Conservation (phyloP, 2,329 filamentous ascomycete species). For the Paecilomyces niveus region DNA sequence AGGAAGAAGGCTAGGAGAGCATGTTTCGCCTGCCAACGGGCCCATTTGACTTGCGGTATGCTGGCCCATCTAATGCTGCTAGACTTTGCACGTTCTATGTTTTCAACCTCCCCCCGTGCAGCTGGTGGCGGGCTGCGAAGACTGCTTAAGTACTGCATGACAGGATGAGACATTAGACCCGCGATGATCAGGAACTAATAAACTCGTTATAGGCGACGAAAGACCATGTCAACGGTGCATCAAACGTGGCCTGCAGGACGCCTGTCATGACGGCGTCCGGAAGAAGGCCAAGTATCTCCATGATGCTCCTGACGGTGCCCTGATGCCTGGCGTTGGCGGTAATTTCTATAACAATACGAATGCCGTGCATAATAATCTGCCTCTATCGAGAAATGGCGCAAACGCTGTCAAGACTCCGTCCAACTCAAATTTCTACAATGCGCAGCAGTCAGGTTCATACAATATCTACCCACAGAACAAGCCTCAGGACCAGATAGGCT, state of each 20-base stretch:
- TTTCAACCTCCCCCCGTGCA: conserved; percentile 4
- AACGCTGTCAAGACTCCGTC: conserved; percentile 26
- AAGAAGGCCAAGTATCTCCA: conserved; percentile 99
- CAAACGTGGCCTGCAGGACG: conserved; percentile 83
- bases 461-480: conserved; percentile 35
- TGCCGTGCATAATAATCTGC: conserved; percentile 26
- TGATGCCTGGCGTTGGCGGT: conserved; percentile 76
- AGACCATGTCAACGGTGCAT: conserved; percentile 90
- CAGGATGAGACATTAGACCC: conserved; percentile 2
- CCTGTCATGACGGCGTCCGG: conserved; percentile 89
- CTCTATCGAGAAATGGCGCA: conserved; percentile 25
- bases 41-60: conserved; percentile 97
- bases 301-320: conserved; percentile 82
- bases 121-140: background rate
- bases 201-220: conserved; percentile 67
- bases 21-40: conserved; percentile 93
- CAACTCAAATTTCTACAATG: conserved; percentile 39
- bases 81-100: background rate
- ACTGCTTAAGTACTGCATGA: conserved; percentile 4
- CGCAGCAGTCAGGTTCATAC: conserved; percentile 23
- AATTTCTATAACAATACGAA: conserved; percentile 50
- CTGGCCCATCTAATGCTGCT: conserved; percentile 21
- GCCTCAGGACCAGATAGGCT: conserved; percentile 32
- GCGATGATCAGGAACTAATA: conserved; percentile 18
- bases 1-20: conserved; percentile 94